These are phyloP conservation scores for Penicillium sp. DNA, from an alignment of 2,329 filamentous ascomycete genomes.

Conservation along the genomic window DNA sequence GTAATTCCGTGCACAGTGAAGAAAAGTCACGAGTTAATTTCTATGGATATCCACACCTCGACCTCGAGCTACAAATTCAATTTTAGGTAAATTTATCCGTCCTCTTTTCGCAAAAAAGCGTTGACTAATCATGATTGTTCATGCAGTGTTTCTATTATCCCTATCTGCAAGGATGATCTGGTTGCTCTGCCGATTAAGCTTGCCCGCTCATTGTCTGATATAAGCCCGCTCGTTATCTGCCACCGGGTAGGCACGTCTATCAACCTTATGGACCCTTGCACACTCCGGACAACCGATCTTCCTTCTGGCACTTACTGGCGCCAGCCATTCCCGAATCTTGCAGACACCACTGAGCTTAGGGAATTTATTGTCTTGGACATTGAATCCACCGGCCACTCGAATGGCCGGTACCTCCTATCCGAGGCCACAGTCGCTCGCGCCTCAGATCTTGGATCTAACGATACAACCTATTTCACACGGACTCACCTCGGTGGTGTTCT, in stretches of 20 bases:
- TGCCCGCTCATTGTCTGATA: constrained; percentile 83
- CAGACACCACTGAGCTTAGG: constrained; percentile 78
- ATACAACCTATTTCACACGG: constrained; percentile 82
- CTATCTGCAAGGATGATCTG: constrained; percentile 95
- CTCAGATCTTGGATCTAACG: constrained; percentile 80
- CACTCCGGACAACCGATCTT: constrained; percentile 86
- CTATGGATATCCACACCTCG: constrained; percentile 85
- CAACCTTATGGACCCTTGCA: constrained; percentile 85
- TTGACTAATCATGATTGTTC: too few relatives aligned
- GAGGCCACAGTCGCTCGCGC: constrained; percentile 87
- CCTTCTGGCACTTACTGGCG: constrained; percentile 85
- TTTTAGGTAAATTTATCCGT: constrained; percentile 55
- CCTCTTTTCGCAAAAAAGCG: too few relatives aligned
- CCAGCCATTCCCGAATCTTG: constrained; percentile 76
- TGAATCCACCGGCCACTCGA: constrained; percentile 70
- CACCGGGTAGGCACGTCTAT: constrained; percentile 84
- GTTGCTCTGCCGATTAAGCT: constrained; percentile 89
- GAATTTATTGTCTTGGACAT: constrained; percentile 97
- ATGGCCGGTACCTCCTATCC: constrained; percentile 78
- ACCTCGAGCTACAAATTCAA: constrained; percentile 93
- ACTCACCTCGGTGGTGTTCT: constrained; percentile 86
- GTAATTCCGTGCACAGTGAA: constrained; percentile 76
- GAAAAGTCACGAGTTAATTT: constrained; percentile 90
- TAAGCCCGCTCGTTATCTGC: constrained; percentile 81
- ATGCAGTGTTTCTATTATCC: constrained; percentile 68